Base-by-base conservation (phyloP, 768 basidiomycete species). In the Chalciporus pseudorubinellus region DNA sequence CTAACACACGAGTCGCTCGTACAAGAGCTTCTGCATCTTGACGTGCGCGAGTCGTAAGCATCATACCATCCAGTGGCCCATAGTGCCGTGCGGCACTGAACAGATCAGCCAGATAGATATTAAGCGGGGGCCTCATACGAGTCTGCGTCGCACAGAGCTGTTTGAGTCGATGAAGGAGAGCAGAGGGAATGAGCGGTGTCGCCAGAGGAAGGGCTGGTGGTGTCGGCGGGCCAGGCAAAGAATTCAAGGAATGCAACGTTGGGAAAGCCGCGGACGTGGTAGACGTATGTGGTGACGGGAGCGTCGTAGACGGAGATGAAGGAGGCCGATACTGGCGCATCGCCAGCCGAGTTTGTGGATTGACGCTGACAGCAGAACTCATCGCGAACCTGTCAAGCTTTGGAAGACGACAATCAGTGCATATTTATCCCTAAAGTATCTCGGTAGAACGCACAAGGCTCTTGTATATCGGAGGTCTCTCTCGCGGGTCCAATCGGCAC, bases 381-480 rank as follows among this genome's bases (percentile, higher is more conserved):
- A 92, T 83, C 3, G 88, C 77, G 63, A 92, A 92, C 59, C 78
- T 80, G 63, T 92, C 88, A 13, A 92, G 75, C 89, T 91, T 31
- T 49, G 44, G 48, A 24, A 33, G 28, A 43, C 11, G 29, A 31
- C 29, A 13, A 31, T 31, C 29, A 29, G 29, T 13, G 8, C 7
- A 11, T 11, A 31, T 4, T 12, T 31, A 11, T 13, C 11, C 29
- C 29, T 31, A 7, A 31, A 31, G 29, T 31, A 31, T 31, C 29
- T 31, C 29, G 13, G 26, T 11, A 31, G 29, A 31, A 31, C 85
- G 56, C 65, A 90, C 89, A 65, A 92, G 67, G 57, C 72, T 77
- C 53, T 80, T 79, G 61, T 86, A 76, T 45, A 92, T 78, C 0
- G 72, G 65, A 1, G 91, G 89, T 50, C 85, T 72, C 64, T 90